Conservation (phyloP, 169 alveolate species). For the Plasmodium knowlesi region DNA sequence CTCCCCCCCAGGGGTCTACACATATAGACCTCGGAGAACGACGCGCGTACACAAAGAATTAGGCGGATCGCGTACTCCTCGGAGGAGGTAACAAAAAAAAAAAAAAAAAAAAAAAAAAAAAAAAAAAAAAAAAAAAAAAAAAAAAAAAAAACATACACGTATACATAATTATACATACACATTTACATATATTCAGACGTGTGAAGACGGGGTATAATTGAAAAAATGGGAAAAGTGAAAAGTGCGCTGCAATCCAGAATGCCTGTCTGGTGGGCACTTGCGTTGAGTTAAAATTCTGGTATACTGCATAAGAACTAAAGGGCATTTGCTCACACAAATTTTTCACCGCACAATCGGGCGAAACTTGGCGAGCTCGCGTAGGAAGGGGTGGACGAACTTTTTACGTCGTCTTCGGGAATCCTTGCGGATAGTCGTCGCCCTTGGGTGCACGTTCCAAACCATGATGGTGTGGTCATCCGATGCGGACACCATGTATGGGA, state of each 20-base stretch:
- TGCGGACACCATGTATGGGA: conserved; percentile 79
- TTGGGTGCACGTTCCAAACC: conserved; percentile 80
- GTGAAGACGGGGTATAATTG: not conserved
- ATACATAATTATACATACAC: not conserved
- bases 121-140: too few species aligned
- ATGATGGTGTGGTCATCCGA: conserved; percentile 84
- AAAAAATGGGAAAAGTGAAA: not conserved
- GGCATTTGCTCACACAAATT: not conserved
- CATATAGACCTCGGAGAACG: not conserved
- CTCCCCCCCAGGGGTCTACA: not conserved
- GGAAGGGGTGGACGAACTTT: conserved; percentile 53
- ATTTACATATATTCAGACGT: not conserved
- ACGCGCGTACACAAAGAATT: not conserved
- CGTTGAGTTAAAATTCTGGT: too few species aligned
- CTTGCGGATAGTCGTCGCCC: not conserved
- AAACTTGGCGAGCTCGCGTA: conserved; percentile 26
- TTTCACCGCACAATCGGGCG: not conserved
- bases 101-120: not conserved
- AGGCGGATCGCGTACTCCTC: not conserved
- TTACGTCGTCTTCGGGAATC: conserved; percentile 1
- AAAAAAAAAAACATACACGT: too few species aligned
- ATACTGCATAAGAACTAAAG: too few species aligned
- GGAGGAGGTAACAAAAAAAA: not conserved
- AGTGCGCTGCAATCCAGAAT: not conserved
- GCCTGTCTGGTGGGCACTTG: not conserved